phyloP scores from a whole-genome alignment of 2,329 filamentous ascomycete genomes.

The Microsporum audouinii region DNA sequence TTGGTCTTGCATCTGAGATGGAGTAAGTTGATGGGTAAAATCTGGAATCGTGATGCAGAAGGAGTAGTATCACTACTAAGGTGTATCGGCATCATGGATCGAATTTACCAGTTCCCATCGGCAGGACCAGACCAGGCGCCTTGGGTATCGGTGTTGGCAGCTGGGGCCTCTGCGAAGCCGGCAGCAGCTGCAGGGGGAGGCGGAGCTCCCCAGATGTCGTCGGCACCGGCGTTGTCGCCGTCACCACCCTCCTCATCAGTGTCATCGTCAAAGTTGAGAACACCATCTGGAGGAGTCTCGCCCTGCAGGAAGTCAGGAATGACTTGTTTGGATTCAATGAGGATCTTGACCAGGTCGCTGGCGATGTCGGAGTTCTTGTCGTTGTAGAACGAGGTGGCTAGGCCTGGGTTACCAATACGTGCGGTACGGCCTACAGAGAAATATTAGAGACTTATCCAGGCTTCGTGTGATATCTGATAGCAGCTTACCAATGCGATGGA shows the following conservation, averaged over 20 bases:
- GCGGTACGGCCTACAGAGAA: slow-evolving; percentile 63
- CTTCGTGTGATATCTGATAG: background rate
- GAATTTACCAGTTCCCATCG: background rate
- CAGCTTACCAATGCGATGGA: slow-evolving; percentile 72
- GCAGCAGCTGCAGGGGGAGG: background rate
- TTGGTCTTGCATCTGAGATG: background rate
- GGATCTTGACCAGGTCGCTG: slow-evolving; percentile 60
- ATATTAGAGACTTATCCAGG: background rate
- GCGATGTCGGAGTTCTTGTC: slow-evolving; percentile 63
- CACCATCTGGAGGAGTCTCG: slow-evolving; percentile 37
- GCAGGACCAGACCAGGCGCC: background rate
- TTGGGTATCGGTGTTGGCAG: background rate
- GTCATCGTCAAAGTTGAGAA: slow-evolving; percentile 44
- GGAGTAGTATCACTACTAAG: background rate
- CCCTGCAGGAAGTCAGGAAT: slow-evolving; percentile 71
- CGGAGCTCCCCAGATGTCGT: background rate
- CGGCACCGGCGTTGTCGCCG: slow-evolving; percentile 2
- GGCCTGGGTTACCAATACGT: slow-evolving; percentile 75
- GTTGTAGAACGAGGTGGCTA: slow-evolving; percentile 82
- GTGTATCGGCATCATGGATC: background rate
- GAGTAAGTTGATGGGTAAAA: background rate
- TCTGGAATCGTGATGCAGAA: background rate
- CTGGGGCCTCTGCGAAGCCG: background rate
- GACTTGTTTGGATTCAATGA: slow-evolving; percentile 66
- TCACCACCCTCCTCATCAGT: slow-evolving; percentile 33